Evolutionary conservation across 495 filamentous ascomycete genomes (phyloP).

Genomic region (Cetradonia linearis): DNA sequence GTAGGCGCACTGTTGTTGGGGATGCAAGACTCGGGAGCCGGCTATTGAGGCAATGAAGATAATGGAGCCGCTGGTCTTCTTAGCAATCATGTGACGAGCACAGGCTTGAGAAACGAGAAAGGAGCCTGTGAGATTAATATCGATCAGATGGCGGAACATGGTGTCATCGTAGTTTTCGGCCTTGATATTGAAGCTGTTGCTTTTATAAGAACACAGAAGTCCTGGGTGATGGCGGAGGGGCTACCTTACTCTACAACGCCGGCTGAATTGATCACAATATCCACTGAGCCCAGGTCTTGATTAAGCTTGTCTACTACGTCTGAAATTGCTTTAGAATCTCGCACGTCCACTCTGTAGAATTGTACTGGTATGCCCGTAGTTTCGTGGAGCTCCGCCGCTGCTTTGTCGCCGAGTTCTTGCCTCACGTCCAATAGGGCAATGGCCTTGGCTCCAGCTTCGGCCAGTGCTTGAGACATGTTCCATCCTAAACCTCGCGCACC

Average conservation of each 20-base stretch:
- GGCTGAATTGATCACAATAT: constrained; percentile 73
- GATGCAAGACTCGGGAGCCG: constrained; percentile 55
- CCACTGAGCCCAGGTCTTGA: constrained; percentile 51
- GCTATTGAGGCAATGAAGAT: constrained; percentile 59
- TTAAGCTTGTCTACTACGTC: constrained; percentile 34
- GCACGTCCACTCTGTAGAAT: constrained; percentile 71
- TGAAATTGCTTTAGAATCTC: constrained; percentile 52
- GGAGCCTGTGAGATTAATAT: constrained; percentile 58
- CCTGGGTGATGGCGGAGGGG: background rate
- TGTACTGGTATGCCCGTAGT: constrained; percentile 59
- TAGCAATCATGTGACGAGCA: constrained; percentile 43
- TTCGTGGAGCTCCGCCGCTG: constrained; percentile 54
- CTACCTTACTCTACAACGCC: constrained; percentile 67
- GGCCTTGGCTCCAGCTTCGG: constrained; percentile 61
- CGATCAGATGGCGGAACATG: constrained; percentile 62
- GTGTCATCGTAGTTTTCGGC: constrained; percentile 44
- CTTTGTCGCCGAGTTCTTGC: constrained; percentile 57
- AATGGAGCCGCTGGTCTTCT: constrained; percentile 49
- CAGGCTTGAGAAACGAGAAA: constrained; percentile 61
- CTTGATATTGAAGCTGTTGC: constrained; percentile 51
- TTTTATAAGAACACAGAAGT: background rate
- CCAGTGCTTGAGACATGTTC: constrained; percentile 65
- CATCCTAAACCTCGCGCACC: constrained; percentile 67
- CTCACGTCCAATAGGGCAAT: constrained; percentile 67
- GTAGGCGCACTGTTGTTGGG: constrained; percentile 59